Evolutionary conservation across 805 yeast species (phyloP), one percentile per base, ranked within the genome.

Genomic region (Metschnikowia noctiluminum): DNA sequence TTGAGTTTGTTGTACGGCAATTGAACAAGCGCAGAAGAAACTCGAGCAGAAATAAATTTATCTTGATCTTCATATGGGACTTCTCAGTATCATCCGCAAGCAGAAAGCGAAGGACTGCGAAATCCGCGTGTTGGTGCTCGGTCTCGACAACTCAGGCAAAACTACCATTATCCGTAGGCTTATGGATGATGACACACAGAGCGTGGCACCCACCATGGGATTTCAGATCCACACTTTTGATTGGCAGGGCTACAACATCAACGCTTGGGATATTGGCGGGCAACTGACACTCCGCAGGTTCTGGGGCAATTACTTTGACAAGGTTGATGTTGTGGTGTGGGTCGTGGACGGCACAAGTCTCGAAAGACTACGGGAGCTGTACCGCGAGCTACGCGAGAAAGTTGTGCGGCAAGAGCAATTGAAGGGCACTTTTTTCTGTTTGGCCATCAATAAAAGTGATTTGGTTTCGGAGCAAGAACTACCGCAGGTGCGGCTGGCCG

Each of bases 121-220:
- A 63, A 68, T 87, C 32, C 71, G 97, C 21, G 77, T 89, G 27
- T 71, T 92, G 21, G 74, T 88, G 49, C 76, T 91, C 11, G 98
- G 98, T 0, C 77, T 91, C 3, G 98, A 91, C 62, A 89, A 89
- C 64, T 80, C 96, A 0, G 98, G 98, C 2, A 91, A 91, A 64
- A 87, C 97, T 2, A 87, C 97, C 0, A 78, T 92, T 2, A 84
- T 90, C 21, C 82, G 82, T 49, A 62, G 71, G 15, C 61, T 88
- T 13, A 70, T 85, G 66, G 53, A 72, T 27, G 70, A 76, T 54
- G 81, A 81, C 50, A 73, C 77, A 7, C 58, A 63, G 7, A 70
- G 70, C n/a, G 82, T 90, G 6, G 77, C 88, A 9, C 97, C 98
- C 0, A 91, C 98, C 0, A 78, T 91, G 76, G 98, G 98, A 13